phyloP scores from a whole-genome alignment of 2,329 filamentous ascomycete genomes.

The Leptographium wingfieldii region DNA sequence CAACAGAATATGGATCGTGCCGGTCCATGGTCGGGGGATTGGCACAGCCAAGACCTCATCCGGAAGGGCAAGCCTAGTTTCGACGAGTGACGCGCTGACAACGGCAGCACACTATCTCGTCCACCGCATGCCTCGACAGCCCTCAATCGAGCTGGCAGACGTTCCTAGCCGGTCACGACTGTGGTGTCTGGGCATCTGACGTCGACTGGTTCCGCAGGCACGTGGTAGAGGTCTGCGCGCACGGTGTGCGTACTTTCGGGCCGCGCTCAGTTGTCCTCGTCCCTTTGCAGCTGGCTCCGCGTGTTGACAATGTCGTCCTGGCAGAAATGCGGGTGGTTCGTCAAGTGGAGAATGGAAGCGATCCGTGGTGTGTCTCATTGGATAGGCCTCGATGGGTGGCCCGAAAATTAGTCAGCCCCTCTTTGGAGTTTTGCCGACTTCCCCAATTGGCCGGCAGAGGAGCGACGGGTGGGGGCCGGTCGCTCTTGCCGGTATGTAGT shows the following conservation, averaged over 20 bases:
- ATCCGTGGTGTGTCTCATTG: neutral
- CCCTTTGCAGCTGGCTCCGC: neutral
- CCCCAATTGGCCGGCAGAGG: neutral
- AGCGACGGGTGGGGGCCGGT: neutral
- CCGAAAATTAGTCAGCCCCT: neutral
- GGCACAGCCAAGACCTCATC: neutral
- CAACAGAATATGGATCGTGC: neutral
- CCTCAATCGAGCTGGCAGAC: neutral
- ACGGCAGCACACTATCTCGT: neutral
- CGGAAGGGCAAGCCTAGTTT: neutral
- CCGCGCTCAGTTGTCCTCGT: neutral
- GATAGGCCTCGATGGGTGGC: too few species aligned
- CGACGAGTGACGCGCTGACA: neutral
- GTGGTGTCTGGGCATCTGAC: neutral
- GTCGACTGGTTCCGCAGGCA: neutral
- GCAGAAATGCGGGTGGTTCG: neutral
- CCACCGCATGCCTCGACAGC: neutral
- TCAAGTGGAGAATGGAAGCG: neutral
- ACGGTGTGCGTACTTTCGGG: neutral
- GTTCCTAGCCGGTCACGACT: neutral
- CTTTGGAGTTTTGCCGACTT: neutral
- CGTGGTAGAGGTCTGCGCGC: neutral
- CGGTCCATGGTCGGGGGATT: slow-evolving; percentile 7
- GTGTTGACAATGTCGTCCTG: neutral
- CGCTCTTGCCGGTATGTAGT: neutral